Percentiles rank a stretch among this genome's conserved stretches.
Evolutionary conservation across 164 flowering plant genomes (phyloP).

Genomic region (Hamamelis virginiana): DNA sequence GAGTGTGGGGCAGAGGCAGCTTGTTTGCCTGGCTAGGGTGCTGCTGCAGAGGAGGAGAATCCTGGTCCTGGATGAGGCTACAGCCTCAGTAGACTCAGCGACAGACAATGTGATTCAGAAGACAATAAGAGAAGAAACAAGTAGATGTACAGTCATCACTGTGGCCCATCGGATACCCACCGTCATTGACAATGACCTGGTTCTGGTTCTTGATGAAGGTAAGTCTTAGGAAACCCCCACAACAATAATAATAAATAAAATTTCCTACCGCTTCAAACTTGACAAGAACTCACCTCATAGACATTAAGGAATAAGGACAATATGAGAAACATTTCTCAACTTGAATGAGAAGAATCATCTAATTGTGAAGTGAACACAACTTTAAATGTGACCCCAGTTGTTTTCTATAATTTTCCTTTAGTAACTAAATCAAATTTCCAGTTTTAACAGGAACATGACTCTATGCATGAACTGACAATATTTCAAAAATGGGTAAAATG

Average conservation of each 20-base stretch:
- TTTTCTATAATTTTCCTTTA: no score
- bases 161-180: constrained; percentile 86
- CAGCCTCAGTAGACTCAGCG: constrained; percentile 82
- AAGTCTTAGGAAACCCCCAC: constrained; percentile 1
- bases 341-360: no score
- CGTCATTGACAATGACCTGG: constrained; percentile 72
- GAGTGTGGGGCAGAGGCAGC: constrained; percentile 89
- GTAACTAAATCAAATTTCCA: no score
- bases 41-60: constrained; percentile 65
- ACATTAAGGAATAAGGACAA: no score
- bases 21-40: constrained; percentile 76
- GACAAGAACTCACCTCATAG: no score
- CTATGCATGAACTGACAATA: no score
- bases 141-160: constrained; percentile 69
- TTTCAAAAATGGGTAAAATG: background rate
- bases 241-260: no score
- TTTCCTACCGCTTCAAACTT: no score
- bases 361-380: no score
- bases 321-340: no score
- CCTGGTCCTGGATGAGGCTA: constrained; percentile 83
- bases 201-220: constrained; percentile 83
- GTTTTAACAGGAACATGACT: no score
- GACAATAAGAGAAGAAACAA: constrained; percentile 67
- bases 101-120: constrained; percentile 75
- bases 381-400: no score